Evolutionary conservation across 345 rosid genomes (phyloP), one percentile per base, ranked within the genome.

Genomic region (Lagerstroemia speciosa): DNA sequence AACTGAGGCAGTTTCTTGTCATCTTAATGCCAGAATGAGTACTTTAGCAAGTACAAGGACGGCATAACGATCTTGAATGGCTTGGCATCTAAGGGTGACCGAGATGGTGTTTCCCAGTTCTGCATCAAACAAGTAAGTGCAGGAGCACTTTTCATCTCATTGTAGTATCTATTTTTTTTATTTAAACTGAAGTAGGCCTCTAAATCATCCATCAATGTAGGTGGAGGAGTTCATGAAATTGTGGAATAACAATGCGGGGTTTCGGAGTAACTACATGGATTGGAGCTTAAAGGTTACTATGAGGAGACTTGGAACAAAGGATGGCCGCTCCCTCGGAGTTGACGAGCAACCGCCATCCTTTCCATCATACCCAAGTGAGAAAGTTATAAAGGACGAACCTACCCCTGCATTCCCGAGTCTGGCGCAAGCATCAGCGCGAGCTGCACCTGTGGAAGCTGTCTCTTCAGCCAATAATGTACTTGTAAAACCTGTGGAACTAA

Each of bases 311-410:
- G 84, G 80, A 79, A 92, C 94, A 31, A 68, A 79, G 53, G 97
- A 91, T 73, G 97, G 97, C 52, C 93, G 97, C 61, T 78, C 93
- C 62, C 87, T 86, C 52, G 98, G 98, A 68, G 93, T 87, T 58
- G 83, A 86, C 71, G 98, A 92, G 79, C 85, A 78, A 62, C 84
- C 83, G 24, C 86, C 87, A 55, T 74, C 72, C 60, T 68, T 86
- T 71, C 84, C 83, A 52, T 17, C 64, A 20, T 64, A 64, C 30
- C 26, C 67, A 24, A 67, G 36, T 76, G 73, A 69, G 62, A 69
- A 83, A 78, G 73, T 65, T 22, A 76, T 77, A 72, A 83, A 71
- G 72, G 73, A 76, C 70, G 79, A 48, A 62, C 17, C 69, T 43
- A 58, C 66, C 57, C 2, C 71, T 11, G 72, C 74, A 38, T 60